Conservation (phyloP, 768 basidiomycete species). For the Phanerochaete sordida region DNA sequence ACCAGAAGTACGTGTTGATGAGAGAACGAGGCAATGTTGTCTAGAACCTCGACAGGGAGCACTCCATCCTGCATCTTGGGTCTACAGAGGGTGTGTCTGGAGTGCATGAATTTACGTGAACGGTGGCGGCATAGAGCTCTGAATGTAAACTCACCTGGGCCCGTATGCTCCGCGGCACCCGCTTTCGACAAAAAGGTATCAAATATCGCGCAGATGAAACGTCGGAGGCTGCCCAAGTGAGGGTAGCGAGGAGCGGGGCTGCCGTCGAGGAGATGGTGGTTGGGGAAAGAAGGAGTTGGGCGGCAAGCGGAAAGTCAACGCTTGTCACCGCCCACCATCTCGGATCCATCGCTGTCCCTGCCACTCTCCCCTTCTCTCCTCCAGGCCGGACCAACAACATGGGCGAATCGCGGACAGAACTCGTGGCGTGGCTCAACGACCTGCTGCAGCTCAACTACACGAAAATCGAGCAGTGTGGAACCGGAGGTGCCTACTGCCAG, state of each 20-base stretch:
- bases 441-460: constrained; percentile 88
- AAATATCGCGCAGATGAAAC: no score
- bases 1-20: constrained; percentile 35
- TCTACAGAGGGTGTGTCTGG: no score
- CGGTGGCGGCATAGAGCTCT: no score
- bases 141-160: no score
- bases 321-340: constrained; percentile 9
- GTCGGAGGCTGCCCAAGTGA: neutral
- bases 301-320: constrained; percentile 19
- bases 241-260: neutral
- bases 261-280: neutral
- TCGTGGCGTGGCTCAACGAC: constrained; percentile 92
- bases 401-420: constrained; percentile 80
- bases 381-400: constrained; percentile 26
- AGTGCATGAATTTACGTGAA: no score
- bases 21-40: constrained; percentile 36
- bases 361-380: constrained; percentile 7
- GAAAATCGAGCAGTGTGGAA: constrained; percentile 89
- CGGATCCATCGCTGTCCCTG: neutral
- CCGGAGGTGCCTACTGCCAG: constrained; percentile 93
- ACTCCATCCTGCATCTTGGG: neutral
- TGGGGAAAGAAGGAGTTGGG: neutral
- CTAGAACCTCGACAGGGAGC: constrained; percentile 42
- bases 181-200: neutral
- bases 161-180: neutral